A percentile compares a stretch with the other conserved stretches of the same genome.
These are phyloP conservation scores for Dovyalis caffra DNA, from an alignment of 345 rosid genomes.

Conservation along the genomic window DNA sequence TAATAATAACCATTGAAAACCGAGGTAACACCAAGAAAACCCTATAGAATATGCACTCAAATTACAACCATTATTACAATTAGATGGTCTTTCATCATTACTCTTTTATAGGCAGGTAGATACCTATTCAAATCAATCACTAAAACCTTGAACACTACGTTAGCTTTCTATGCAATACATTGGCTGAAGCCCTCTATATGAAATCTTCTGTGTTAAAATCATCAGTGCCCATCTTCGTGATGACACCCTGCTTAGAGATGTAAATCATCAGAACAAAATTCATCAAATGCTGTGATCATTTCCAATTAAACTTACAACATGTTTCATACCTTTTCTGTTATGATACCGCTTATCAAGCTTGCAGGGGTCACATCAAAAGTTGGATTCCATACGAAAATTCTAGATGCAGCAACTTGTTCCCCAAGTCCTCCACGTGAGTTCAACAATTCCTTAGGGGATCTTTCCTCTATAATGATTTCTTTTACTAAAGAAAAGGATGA, in stretches of 20 bases:
- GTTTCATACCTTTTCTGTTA: slow-evolving; percentile 69
- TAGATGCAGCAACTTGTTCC: slow-evolving; percentile 94
- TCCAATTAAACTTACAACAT: background rate
- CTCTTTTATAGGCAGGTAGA: too few species aligned
- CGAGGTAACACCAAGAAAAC: too few species aligned
- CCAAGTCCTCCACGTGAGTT: slow-evolving; percentile 84
- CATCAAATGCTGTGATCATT: background rate
- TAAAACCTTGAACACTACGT: too few species aligned
- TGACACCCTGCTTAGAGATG: slow-evolving; percentile 56
- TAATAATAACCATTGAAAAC: too few species aligned
- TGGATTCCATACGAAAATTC: slow-evolving; percentile 88
- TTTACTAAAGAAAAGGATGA: slow-evolving; percentile 66
- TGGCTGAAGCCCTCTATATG: slow-evolving; percentile 20
- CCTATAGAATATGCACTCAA: too few species aligned
- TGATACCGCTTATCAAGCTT: slow-evolving; percentile 63
- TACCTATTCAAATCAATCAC: too few species aligned
- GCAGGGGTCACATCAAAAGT: slow-evolving; percentile 97
- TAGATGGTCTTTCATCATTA: too few species aligned
- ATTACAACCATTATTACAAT: too few species aligned
- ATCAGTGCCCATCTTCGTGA: slow-evolving; percentile 45
- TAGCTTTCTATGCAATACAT: background rate
- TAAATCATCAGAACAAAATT: slow-evolving; percentile 1
- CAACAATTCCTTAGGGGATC: slow-evolving; percentile 73
- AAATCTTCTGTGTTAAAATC: slow-evolving; percentile 61
- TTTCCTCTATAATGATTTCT: slow-evolving; percentile 79